Percentiles rank a stretch among this genome's conserved stretches.
phyloP scores from a whole-genome alignment of 2,329 filamentous ascomycete species.

The Cladosporium halotolerans region DNA sequence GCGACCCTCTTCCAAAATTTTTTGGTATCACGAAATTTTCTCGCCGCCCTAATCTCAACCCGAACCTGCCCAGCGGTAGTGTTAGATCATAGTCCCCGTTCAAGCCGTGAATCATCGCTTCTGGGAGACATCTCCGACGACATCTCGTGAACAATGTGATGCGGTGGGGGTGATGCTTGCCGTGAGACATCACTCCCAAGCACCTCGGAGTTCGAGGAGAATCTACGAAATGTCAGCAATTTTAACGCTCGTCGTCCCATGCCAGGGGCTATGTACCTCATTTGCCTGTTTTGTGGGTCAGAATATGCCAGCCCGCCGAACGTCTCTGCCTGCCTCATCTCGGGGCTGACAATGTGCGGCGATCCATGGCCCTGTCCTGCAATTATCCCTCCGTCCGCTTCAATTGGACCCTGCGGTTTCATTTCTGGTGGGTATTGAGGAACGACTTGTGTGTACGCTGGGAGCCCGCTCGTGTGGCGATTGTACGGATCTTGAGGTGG shows the following conservation, averaged over 20 bases:
- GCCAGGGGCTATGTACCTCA: not conserved
- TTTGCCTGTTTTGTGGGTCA: conserved; percentile 2
- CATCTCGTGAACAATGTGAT: conserved; percentile 3
- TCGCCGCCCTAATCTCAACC: no score
- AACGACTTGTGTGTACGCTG: not conserved
- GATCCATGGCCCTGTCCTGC: not conserved
- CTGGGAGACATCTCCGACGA: not conserved
- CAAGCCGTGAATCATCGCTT: not conserved
- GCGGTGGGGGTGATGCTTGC: conserved; percentile 4
- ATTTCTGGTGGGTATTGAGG: not conserved
- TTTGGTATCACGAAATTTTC: no score
- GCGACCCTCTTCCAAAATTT: no score
- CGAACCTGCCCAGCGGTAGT: no score
- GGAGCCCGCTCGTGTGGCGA: conserved; percentile 6
- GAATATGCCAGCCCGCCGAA: conserved; percentile 1
- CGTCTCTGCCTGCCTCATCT: conserved; percentile 5
- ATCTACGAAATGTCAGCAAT: not conserved
- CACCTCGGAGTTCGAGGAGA: not conserved
- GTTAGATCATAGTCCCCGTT: no score
- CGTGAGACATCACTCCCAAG: not conserved
- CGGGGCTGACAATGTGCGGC: not conserved
- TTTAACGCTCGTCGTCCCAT: not conserved
- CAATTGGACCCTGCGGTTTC: not conserved
- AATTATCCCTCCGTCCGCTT: conserved; percentile 3
- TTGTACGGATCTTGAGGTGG: not conserved